These are phyloP conservation scores for Cytidiella melzeri DNA, from an alignment of 768 basidiomycete genomes.

Conservation along the genomic window DNA sequence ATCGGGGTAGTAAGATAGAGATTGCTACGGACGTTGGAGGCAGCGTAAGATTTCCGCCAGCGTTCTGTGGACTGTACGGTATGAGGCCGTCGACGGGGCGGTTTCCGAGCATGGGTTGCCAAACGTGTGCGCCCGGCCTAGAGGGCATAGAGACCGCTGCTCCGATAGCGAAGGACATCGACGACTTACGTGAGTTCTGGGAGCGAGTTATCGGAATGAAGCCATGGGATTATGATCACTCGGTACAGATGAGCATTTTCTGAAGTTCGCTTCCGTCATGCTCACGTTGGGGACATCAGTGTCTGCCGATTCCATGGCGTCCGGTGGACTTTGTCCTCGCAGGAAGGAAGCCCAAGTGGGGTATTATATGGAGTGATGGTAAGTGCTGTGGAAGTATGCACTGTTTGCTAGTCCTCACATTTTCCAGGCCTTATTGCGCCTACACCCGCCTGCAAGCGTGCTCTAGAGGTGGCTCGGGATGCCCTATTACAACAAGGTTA, in stretches of 20 bases:
- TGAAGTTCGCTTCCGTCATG: slow-evolving; percentile 1
- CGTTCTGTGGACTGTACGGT: slow-evolving; percentile 40
- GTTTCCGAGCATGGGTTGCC: slow-evolving; percentile 30
- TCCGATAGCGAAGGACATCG: slow-evolving; percentile 37
- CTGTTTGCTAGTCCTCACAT: not conserved
- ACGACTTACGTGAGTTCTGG: slow-evolving; percentile 39
- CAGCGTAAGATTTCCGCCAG: slow-evolving; percentile 42
- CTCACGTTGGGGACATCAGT: slow-evolving; percentile 22
- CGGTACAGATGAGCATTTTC: slow-evolving; percentile 23
- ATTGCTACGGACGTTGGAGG: slow-evolving; percentile 47
- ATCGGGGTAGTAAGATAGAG: slow-evolving; percentile 38
- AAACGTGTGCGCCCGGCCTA: slow-evolving; percentile 30
- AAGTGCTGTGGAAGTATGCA: slow-evolving; percentile 7
- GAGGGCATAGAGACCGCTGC: slow-evolving; percentile 32
- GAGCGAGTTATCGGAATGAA: slow-evolving; percentile 33
- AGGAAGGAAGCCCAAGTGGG: slow-evolving; percentile 33
- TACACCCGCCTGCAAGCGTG: slow-evolving; percentile 35
- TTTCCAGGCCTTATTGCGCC: slow-evolving; percentile 30
- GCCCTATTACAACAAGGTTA: slow-evolving; percentile 33
- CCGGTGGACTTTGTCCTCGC: slow-evolving; percentile 23
- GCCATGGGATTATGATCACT: slow-evolving; percentile 39
- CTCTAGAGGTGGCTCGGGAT: slow-evolving; percentile 28
- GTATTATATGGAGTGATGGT: slow-evolving; percentile 39
- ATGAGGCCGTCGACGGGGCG: slow-evolving; percentile 35
- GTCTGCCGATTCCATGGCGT: slow-evolving; percentile 38